Conservation (phyloP, 78 protist species). For the Dictyostelium citrinum region DNA sequence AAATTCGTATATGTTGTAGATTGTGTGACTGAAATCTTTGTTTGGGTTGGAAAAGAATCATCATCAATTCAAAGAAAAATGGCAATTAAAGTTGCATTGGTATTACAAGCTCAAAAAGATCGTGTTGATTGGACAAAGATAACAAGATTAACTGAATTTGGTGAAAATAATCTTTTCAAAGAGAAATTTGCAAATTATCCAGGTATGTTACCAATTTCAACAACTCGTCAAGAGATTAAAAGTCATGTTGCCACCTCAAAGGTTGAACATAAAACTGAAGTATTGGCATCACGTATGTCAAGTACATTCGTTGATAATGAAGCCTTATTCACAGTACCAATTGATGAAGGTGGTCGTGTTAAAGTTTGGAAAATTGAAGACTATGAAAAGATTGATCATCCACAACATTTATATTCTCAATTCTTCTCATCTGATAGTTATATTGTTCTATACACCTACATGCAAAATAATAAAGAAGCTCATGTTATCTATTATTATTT, state of each 20-base stretch:
- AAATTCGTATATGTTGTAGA: constrained; percentile 76
- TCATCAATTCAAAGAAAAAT: constrained; percentile 60
- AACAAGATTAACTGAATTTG: constrained; percentile 55
- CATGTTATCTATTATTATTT: constrained; percentile 78
- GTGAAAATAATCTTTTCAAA: constrained; percentile 78
- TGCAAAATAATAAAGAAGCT: constrained; percentile 65
- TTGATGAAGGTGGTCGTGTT: constrained; percentile 1
- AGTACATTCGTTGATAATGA: not conserved
- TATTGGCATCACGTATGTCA: not conserved
- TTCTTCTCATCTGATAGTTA: constrained; percentile 73
- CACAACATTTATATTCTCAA: constrained; percentile 13
- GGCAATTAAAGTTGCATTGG: constrained; percentile 64
- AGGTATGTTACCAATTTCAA: constrained; percentile 79
- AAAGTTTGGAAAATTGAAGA: constrained; percentile 78
- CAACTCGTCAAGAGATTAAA: constrained; percentile 44
- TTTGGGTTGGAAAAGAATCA: constrained; percentile 84
- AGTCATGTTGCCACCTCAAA: constrained; percentile 11
- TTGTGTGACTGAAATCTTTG: constrained; percentile 61
- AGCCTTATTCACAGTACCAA: not conserved
- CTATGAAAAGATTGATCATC: constrained; percentile 73
- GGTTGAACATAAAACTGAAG: constrained; percentile 29
- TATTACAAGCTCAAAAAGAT: constrained; percentile 15
- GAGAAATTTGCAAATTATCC: constrained; percentile 82
- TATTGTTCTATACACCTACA: constrained; percentile 72
- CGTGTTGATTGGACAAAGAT: constrained; percentile 26